phyloP scores from a whole-genome alignment of 2,329 filamentous ascomycete species.

The Alternaria sp. region DNA sequence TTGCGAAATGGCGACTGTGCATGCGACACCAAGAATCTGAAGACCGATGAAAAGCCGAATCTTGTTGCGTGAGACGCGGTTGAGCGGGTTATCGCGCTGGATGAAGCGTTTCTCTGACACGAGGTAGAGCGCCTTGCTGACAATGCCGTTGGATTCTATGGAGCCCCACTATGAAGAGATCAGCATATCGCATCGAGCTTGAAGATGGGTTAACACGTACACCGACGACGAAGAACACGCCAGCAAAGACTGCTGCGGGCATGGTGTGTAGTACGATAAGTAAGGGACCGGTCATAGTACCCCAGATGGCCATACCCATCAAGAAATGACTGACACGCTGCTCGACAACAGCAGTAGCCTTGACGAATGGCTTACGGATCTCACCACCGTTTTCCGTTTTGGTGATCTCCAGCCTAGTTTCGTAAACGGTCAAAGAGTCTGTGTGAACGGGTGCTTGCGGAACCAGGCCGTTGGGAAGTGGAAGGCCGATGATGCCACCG shows the following conservation, averaged over 20 bases:
- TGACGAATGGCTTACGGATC: conserved; percentile 53
- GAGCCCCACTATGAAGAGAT: conserved; percentile 48
- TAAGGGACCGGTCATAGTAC: conserved; percentile 61
- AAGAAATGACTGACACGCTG: conserved; percentile 61
- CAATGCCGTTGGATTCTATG: conserved; percentile 56
- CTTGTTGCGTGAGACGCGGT: conserved; percentile 50
- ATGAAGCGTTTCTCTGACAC: conserved; percentile 56
- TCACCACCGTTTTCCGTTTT: conserved; percentile 51
- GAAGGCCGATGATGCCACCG: conserved; percentile 58
- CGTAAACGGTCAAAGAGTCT: conserved; percentile 55
- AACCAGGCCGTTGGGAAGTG: conserved; percentile 61
- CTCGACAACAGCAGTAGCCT: conserved; percentile 57
- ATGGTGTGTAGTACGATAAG: conserved; percentile 59
- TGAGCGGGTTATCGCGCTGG: conserved; percentile 54
- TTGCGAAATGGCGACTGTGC: conserved; percentile 62
- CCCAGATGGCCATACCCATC: conserved; percentile 61
- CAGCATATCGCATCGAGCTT: background rate
- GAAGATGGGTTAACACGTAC: conserved; percentile 28
- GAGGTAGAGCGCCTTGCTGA: conserved; percentile 56
- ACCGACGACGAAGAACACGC: conserved; percentile 64
- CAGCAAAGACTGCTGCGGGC: conserved; percentile 58
- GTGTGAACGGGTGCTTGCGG: conserved; percentile 64
- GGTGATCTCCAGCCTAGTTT: conserved; percentile 42
- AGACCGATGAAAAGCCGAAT: conserved; percentile 58
- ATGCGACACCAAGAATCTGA: conserved; percentile 57